Conservation (phyloP, 1,139 yeast species). For the Yamadazyma oceani region DNA sequence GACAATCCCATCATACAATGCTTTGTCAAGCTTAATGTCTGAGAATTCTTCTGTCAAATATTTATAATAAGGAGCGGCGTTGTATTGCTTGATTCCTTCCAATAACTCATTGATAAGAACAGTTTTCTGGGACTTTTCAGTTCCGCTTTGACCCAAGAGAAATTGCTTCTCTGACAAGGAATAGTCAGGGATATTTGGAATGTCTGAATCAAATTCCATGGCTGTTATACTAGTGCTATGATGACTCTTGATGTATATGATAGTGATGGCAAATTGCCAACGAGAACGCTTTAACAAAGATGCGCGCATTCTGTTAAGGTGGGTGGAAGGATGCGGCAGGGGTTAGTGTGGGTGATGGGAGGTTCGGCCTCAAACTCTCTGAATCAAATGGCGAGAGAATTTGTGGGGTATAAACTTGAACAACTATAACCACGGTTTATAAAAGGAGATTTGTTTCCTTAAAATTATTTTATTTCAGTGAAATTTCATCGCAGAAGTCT, state of each 20-base stretch:
- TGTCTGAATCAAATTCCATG: conserved; percentile 46
- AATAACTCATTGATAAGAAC: conserved; percentile 49
- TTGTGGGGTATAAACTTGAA: too few relatives aligned
- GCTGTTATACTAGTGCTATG: conserved; percentile 6
- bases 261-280: neutral
- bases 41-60: conserved; percentile 56
- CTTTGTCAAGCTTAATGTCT: conserved; percentile 58
- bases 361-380: too few relatives aligned
- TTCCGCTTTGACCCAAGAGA: conserved; percentile 39
- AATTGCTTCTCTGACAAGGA: conserved; percentile 77
- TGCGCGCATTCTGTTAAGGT: too few relatives aligned
- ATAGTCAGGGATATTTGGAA: conserved; percentile 75
- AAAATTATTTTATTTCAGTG: too few relatives aligned
- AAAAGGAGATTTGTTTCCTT: too few relatives aligned
- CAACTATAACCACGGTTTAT: too few relatives aligned
- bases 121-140: conserved; percentile 28
- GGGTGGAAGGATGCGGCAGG: too few relatives aligned
- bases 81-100: conserved; percentile 54
- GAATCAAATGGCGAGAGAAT: too few relatives aligned
- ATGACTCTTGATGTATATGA: conserved; percentile 8
- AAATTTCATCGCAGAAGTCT: too few relatives aligned
- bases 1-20: conserved; percentile 50
- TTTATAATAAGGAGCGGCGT: conserved; percentile 84
- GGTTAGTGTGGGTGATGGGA: too few relatives aligned
- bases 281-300: too few relatives aligned